These are phyloP conservation scores for Sphenostylis stenocarpa DNA, from an alignment of 306 rosid genomes.

Conservation along the genomic window DNA sequence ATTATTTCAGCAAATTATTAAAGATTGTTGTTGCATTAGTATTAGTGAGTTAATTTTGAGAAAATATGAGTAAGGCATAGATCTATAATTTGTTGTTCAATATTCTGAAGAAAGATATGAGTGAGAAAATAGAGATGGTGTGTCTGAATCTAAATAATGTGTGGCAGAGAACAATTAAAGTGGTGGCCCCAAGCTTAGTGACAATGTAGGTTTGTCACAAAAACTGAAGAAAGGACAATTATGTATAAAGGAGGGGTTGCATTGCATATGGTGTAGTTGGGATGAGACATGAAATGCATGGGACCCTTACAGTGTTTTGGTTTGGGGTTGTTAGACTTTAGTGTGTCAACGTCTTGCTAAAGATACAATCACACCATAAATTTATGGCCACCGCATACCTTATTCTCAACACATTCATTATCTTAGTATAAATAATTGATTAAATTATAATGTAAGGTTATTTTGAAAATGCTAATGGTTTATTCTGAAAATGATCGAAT, in stretches of 20 bases:
- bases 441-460: too few relatives aligned
- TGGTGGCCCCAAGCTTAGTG: neutral
- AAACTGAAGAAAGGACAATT: slow-evolving; percentile 8
- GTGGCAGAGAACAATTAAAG: slow-evolving; percentile 17
- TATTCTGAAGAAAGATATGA: too few relatives aligned
- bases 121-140: neutral
- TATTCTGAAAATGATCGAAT: too few relatives aligned
- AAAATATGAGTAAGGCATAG: neutral
- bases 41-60: too few relatives aligned
- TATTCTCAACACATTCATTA: slow-evolving; percentile 30
- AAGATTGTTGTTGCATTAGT: too few relatives aligned
- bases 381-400: neutral
- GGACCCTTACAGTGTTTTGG: slow-evolving; percentile 7
- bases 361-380: neutral
- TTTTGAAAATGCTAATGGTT: too few relatives aligned
- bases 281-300: slow-evolving; percentile 9
- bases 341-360: neutral
- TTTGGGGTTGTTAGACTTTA: slow-evolving; percentile 23
- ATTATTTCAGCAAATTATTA: too few relatives aligned
- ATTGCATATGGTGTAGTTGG: slow-evolving; percentile 1
- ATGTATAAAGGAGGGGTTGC: neutral
- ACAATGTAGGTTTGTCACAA: neutral
- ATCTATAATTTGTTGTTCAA: neutral
- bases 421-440: too few relatives aligned
- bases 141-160: slow-evolving; percentile 2